Evolutionary conservation across 129 eudicot species (phyloP).

Genomic region (Daucus carota): DNA sequence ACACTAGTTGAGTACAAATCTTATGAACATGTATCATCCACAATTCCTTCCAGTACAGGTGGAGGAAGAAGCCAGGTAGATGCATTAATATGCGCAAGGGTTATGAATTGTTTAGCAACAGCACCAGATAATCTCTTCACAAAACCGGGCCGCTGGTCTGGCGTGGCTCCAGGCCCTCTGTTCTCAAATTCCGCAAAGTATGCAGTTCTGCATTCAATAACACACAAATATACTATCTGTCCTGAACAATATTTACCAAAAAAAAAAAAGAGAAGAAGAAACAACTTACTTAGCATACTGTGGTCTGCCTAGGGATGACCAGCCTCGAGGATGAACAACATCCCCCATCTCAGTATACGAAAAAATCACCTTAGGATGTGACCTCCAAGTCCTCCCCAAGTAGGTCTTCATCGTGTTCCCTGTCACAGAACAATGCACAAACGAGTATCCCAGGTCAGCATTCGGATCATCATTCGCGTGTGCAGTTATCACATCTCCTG

Average conservation of each 20-base stretch:
- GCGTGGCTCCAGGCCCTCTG: conserved; percentile 36
- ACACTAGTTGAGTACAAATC: too few species aligned
- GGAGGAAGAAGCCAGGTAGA: conserved; percentile 62
- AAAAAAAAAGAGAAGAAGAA: not conserved
- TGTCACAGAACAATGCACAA: conserved; percentile 18
- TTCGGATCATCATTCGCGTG: not conserved
- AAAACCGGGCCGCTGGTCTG: conserved; percentile 15
- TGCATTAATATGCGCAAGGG: conserved; percentile 39
- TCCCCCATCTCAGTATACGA: conserved; percentile 41
- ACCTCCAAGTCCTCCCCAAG: conserved; percentile 32
- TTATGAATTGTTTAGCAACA: conserved; percentile 34
- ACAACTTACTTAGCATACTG: conserved; percentile 26
- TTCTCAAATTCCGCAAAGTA: conserved; percentile 42
- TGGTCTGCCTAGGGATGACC: conserved; percentile 38
- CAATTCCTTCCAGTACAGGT: conserved; percentile 14
- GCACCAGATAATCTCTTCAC: conserved; percentile 27
- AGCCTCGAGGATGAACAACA: conserved; percentile 50
- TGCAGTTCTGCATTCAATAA: conserved; percentile 26
- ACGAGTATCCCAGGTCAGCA: not conserved
- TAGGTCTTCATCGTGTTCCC: conserved; percentile 1
- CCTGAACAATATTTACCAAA: not conserved
- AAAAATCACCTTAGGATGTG: conserved; percentile 34
- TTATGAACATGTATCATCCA: not conserved
- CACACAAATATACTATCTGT: too few species aligned
- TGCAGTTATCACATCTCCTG: conserved; percentile 3